Percentiles rank a stretch among this genome's conserved stretches.
phyloP scores from a whole-genome alignment of 1,139 yeast species.

The Scheffersomyces illinoinensis region DNA sequence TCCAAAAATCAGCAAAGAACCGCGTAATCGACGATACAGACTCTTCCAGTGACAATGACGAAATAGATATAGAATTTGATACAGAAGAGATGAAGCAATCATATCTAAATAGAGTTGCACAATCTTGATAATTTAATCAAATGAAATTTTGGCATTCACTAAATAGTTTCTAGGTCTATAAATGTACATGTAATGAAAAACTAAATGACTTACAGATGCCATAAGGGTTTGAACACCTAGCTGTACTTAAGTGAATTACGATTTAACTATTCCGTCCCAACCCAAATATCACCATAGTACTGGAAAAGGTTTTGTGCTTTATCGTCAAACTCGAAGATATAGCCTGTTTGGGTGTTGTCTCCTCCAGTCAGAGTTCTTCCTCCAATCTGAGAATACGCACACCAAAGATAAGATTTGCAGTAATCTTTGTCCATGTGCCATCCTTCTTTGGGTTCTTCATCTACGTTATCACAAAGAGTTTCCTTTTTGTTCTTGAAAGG shows the following conservation, averaged over 20 bases:
- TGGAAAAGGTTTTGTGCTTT: slow-evolving; percentile 21
- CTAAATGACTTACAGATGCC: neutral
- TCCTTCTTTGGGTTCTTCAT: slow-evolving; percentile 31
- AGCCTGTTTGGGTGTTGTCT: slow-evolving; percentile 27
- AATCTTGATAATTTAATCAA: neutral
- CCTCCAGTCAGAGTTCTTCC: slow-evolving; percentile 25
- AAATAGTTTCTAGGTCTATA: neutral
- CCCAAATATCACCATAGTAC: slow-evolving; percentile 38
- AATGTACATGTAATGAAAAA: neutral
- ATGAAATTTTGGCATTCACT: neutral
- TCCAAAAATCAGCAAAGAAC: slow-evolving; percentile 4
- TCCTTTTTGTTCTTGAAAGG: slow-evolving; percentile 27
- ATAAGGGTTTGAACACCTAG: no score
- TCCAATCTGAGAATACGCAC: slow-evolving; percentile 46
- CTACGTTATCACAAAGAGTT: slow-evolving; percentile 23
- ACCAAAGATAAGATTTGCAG: slow-evolving; percentile 46
- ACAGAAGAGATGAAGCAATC: slow-evolving; percentile 16
- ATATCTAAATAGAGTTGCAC: slow-evolving; percentile 3
- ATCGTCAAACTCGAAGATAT: slow-evolving; percentile 23
- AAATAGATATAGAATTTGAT: slow-evolving; percentile 21
- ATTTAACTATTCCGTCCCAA: slow-evolving; percentile 25
- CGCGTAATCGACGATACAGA: neutral
- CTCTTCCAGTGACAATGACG: slow-evolving; percentile 11
- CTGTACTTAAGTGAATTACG: neutral
- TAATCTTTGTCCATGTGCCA: slow-evolving; percentile 33